Percentiles rank a stretch among this genome's conserved stretches.
Evolutionary conservation across 176 grass and related monocot species (phyloP).

Genomic region (Saccharum officinarum): DNA sequence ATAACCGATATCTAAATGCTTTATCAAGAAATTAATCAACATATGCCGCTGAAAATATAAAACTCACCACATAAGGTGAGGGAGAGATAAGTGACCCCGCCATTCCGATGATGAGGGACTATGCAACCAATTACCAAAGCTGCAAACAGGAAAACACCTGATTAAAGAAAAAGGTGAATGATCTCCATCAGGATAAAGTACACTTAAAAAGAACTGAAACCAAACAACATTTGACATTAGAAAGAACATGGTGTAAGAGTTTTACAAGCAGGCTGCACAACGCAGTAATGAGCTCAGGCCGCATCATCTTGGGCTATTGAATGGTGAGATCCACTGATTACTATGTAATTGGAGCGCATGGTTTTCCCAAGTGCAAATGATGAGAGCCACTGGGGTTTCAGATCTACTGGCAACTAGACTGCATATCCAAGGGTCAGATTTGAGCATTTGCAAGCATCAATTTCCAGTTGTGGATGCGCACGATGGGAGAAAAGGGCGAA

Average conservation of each 20-base stretch:
- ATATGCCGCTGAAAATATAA: background rate
- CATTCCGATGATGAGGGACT: conserved; percentile 16
- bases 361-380: background rate
- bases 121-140: background rate
- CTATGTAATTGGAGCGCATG: background rate
- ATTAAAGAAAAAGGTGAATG: background rate
- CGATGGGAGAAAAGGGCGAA: background rate
- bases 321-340: background rate
- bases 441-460: background rate
- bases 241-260: background rate
- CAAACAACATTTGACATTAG: background rate
- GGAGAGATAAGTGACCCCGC: background rate
- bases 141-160: conserved; percentile 20
- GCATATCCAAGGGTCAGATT: background rate
- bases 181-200: background rate
- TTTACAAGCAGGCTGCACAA: background rate
- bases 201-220: background rate
- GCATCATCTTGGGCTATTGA: background rate
- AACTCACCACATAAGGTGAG: conserved; percentile 26
- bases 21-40: background rate
- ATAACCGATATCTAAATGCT: background rate
- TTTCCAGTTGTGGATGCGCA: background rate
- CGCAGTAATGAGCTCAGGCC: background rate
- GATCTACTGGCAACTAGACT: background rate
- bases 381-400: background rate